Conservation (phyloP, 2,329 filamentous ascomycete genomes). For the Colletotrichum sidae region DNA sequence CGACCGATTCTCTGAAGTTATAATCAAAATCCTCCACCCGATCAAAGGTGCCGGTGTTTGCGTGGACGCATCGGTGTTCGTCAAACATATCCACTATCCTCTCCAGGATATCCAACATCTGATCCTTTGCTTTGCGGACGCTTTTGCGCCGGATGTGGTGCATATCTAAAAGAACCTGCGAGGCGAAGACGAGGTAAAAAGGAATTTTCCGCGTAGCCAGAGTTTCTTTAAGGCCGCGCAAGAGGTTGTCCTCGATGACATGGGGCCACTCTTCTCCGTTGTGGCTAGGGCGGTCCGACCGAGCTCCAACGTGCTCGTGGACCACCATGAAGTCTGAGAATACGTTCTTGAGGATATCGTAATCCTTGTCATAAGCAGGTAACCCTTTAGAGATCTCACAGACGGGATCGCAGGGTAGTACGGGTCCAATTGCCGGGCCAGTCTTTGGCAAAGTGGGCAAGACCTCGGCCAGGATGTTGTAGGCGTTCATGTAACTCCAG, state of each 20-base stretch:
- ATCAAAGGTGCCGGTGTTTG: background rate
- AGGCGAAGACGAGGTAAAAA: slow-evolving; percentile 52
- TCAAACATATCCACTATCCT: background rate
- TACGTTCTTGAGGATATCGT: background rate
- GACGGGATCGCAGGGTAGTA: background rate
- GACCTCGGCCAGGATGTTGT: slow-evolving; percentile 5
- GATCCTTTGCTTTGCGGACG: slow-evolving; percentile 30
- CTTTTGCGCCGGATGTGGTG: slow-evolving; percentile 41
- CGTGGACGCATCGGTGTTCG: background rate
- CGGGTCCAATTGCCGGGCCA: background rate
- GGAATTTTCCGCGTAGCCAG: slow-evolving; percentile 45
- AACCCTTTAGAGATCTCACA: background rate
- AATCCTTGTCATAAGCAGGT: background rate
- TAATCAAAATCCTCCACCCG: background rate
- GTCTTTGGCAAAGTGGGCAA: background rate
- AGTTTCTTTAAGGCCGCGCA: slow-evolving; percentile 48
- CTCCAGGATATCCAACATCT: background rate
- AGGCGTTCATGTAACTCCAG: background rate
- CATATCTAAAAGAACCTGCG: slow-evolving; percentile 56
- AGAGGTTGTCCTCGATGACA: slow-evolving; percentile 50
- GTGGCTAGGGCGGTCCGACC: too few relatives aligned
- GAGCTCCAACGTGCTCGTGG: slow-evolving; percentile 25
- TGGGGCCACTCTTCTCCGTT: slow-evolving; percentile 39
- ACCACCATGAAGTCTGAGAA: slow-evolving; percentile 30
- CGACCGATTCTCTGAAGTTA: background rate